These are phyloP conservation scores for Talaromyces wortmannii DNA, from an alignment of 495 filamentous ascomycete genomes.

Conservation along the genomic window DNA sequence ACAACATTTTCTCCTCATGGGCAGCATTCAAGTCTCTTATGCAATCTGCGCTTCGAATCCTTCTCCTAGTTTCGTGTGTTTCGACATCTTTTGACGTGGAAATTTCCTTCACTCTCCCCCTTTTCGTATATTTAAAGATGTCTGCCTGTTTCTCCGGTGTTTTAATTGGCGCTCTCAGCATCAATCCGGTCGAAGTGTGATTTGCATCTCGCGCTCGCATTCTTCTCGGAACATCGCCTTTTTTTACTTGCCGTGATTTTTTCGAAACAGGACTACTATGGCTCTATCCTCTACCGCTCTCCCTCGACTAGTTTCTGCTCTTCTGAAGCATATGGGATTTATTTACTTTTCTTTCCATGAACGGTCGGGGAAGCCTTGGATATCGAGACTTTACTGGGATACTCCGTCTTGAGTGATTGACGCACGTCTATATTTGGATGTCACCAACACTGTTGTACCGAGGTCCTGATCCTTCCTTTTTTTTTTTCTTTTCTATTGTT, in stretches of 20 bases:
- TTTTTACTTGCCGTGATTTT: slow-evolving; percentile 9
- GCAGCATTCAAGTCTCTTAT: not conserved
- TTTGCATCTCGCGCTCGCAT: not conserved
- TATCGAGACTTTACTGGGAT: not conserved
- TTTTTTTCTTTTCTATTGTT: not conserved
- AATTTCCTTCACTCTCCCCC: not conserved
- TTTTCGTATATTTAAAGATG: not conserved
- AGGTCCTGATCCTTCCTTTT: not conserved
- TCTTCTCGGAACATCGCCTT: not conserved
- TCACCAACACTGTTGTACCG: not conserved
- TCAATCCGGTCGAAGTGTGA: not conserved
- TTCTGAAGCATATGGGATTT: slow-evolving; percentile 1
- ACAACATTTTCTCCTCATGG: not conserved
- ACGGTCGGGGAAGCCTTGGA: not conserved
- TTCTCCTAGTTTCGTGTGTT: not conserved
- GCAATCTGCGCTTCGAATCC: slow-evolving; percentile 3
- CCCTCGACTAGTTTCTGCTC: slow-evolving; percentile 3
- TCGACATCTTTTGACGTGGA: not conserved
- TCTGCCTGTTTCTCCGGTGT: not conserved
- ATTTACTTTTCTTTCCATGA: slow-evolving; percentile 1
- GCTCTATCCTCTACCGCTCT: not conserved
- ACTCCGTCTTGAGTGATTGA: slow-evolving; percentile 22
- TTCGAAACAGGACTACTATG: slow-evolving; percentile 1
- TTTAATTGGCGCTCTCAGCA: not conserved
- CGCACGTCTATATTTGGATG: slow-evolving; percentile 4